Evolutionary conservation across 73 alveolate genomes (phyloP), one percentile per base, ranked within the genome.

Genomic region (Symbiodinium pilosum): DNA sequence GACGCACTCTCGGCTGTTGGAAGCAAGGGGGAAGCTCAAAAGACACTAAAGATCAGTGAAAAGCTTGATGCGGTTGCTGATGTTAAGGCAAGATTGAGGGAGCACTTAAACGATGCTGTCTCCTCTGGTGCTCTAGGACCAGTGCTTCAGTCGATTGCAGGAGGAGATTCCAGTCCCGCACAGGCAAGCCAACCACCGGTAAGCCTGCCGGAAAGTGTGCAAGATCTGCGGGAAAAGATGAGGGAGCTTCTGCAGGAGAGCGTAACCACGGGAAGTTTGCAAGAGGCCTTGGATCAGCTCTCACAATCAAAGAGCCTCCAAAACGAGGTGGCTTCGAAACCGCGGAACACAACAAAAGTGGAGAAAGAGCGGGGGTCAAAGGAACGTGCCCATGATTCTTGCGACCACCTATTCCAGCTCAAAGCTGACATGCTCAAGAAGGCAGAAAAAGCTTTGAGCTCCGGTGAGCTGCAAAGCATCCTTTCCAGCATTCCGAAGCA

Each of bases 211-310:
- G 95, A 89, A 26, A 64, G 81, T n/a, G 41, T 68, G 95, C 87
- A 89, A 34, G 95, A 68, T 9, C 40, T 89, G 71, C 44, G 75
- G 36, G 87, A 32, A 18, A 89, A 89, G 87, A 89, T 89, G 95
- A 84, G 95, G 12, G 71, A 64, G 5, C 71, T 89, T 36, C 73
- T 89, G 39, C 87, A 89, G 52, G 86, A 89, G 26, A 54, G 86
- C 43, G 94, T 87, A 16, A 56, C 94, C 32, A 87, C 94, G 34
- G 94, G 94, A 84, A 68, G 43, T 73, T 32, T 89, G 95, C 87
- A 89, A 84, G 87, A 89, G 24, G 75, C 85, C 30, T 39, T 89
- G 54, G 95, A 64, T 38, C 81, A 64, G 9, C 81, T 64, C 81
- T 20, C 81, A 16, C 81, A 24, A 38, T 28, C 81, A 18, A 64